A percentile compares a stretch with the other conserved stretches of the same genome.
Conservation (phyloP, 2,329 filamentous ascomycete species). For the Cryphonectria nitschkei region DNA sequence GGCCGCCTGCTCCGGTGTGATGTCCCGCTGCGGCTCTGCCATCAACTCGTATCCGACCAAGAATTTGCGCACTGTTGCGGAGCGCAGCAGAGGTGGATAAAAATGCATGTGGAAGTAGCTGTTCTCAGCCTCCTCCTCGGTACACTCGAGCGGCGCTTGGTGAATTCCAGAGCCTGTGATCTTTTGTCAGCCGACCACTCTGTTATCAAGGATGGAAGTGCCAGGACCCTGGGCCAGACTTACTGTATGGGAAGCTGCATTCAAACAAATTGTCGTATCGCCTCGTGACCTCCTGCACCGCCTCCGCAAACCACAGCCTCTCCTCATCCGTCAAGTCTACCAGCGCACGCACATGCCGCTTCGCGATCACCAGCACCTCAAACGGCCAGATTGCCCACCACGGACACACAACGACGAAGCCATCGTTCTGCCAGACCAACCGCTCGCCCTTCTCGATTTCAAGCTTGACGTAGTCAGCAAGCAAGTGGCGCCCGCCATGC, state of each 20-base stretch:
- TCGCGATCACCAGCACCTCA: constrained; percentile 87
- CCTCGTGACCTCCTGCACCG: constrained; percentile 84
- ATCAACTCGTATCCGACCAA: constrained; percentile 95
- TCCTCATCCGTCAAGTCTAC: constrained; percentile 79
- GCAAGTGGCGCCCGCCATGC: constrained; percentile 73
- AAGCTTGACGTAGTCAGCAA: constrained; percentile 84
- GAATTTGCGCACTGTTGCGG: constrained; percentile 94
- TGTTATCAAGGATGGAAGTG: too few species aligned
- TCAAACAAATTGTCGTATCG: constrained; percentile 97
- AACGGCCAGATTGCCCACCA: constrained; percentile 99
- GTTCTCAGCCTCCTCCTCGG: constrained; percentile 79
- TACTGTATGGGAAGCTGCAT: constrained; percentile 93
- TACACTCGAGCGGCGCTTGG: constrained; percentile 86
- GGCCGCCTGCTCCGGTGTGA: constrained; percentile 94
- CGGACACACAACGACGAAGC: constrained; percentile 86
- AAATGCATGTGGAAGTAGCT: constrained; percentile 98
- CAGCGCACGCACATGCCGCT: constrained; percentile 80
- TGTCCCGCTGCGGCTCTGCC: constrained; percentile 97
- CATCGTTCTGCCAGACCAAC: constrained; percentile 83
- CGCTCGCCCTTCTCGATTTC: constrained; percentile 83
- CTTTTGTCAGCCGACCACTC: not conserved
- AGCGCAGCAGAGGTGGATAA: constrained; percentile 89
- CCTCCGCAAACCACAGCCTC: constrained; percentile 75
- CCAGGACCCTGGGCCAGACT: constrained; percentile 37
- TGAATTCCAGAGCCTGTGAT: constrained; percentile 82